A percentile compares a stretch with the other conserved stretches of the same genome.
Evolutionary conservation across 83 land plant genomes (phyloP).

Genomic region (Picea abies): DNA sequence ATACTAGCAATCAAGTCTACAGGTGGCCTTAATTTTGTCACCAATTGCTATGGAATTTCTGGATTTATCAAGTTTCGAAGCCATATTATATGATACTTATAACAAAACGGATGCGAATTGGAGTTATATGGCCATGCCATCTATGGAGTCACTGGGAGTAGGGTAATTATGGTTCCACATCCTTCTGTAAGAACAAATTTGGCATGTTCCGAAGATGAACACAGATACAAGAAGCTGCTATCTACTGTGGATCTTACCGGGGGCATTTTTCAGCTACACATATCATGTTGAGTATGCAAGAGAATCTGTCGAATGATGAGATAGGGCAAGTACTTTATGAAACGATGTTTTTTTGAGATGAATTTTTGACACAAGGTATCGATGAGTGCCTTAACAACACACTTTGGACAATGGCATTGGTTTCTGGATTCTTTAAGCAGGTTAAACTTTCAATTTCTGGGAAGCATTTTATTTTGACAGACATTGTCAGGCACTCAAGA

Average conservation of each 20-base stretch:
- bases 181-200: conserved; percentile 48
- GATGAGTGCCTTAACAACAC: conserved; percentile 74
- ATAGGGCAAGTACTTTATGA: conserved; percentile 63
- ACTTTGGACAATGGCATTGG: conserved; percentile 93
- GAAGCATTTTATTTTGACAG: conserved; percentile 64
- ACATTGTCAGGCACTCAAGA: conserved; percentile 89
- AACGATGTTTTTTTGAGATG: conserved; percentile 94
- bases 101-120: conserved; percentile 70
- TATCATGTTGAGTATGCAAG: conserved; percentile 70
- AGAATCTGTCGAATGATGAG: conserved; percentile 47
- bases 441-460: conserved; percentile 71
- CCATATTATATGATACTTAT: conserved; percentile 77
- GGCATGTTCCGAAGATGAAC: conserved; percentile 61
- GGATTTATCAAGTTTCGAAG: conserved; percentile 80
- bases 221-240: conserved; percentile 81
- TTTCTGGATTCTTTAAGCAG: conserved; percentile 96
- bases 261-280: conserved; percentile 91
- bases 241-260: conserved; percentile 80
- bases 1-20: conserved; percentile 20
- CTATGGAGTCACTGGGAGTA: conserved; percentile 60
- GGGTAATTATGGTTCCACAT: conserved; percentile 59
- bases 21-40: conserved; percentile 60
- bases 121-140: conserved; percentile 65
- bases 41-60: conserved; percentile 62
- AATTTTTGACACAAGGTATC: conserved; percentile 72